Evolutionary conservation across 2,329 filamentous ascomycete species (phyloP).

Genomic region (Sporothrix globosa): DNA sequence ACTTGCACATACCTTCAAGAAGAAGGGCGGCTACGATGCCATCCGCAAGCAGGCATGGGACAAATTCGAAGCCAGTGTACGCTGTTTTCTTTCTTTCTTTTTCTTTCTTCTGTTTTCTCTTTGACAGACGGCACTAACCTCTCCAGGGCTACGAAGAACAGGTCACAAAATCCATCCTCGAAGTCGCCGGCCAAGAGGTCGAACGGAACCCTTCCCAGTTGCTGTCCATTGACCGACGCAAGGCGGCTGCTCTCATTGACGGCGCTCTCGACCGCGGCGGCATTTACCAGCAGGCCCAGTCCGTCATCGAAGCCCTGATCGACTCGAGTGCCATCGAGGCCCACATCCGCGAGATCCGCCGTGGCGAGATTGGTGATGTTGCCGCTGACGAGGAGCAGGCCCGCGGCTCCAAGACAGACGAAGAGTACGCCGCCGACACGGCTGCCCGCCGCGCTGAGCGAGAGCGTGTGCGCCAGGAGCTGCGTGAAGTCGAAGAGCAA

Average conservation of each 20-base stretch:
- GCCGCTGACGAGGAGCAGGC: constrained; percentile 66
- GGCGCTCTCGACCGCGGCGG: constrained; percentile 76
- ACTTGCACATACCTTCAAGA: constrained; percentile 80
- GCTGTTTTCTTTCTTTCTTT: constrained; percentile 36
- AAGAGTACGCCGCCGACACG: constrained; percentile 71
- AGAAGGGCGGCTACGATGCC: constrained; percentile 80
- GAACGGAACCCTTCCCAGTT: constrained; percentile 73
- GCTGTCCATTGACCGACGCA: constrained; percentile 71
- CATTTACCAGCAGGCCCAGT: constrained; percentile 72
- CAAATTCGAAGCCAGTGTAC: constrained; percentile 71
- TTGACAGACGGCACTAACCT: constrained; percentile 46
- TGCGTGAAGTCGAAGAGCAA: constrained; percentile 63
- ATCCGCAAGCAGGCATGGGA: constrained; percentile 78
- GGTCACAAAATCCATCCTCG: constrained; percentile 67
- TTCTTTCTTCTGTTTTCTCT: constrained; percentile 47
- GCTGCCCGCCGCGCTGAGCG: constrained; percentile 62
- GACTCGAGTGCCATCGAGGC: constrained; percentile 69
- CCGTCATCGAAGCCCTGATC: constrained; percentile 68
- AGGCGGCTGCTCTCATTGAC: constrained; percentile 75
- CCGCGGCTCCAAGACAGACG: constrained; percentile 72
- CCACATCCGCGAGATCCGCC: constrained; percentile 69
- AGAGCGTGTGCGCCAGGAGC: constrained; percentile 63
- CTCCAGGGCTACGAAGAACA: constrained; percentile 68
- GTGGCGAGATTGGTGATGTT: constrained; percentile 69
- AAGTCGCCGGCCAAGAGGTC: constrained; percentile 72